Conservation (phyloP, 1,284 basidiomycete genomes). For the Ceratobasidium sp. region DNA sequence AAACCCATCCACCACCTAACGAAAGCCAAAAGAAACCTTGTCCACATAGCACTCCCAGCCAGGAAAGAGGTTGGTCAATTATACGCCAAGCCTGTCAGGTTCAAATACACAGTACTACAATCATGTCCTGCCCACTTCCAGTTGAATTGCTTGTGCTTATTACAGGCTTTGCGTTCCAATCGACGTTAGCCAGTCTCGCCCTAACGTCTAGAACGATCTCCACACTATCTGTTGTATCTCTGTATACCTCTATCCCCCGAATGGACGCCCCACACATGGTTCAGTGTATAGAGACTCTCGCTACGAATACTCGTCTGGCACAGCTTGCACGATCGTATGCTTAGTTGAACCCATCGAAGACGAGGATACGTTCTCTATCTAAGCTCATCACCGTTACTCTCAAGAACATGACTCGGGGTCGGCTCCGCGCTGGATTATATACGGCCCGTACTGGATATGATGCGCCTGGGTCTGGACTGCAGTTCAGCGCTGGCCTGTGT, state of each 20-base stretch:
- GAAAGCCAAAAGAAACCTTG: no score
- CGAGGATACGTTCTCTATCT: no score
- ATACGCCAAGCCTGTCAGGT: no score
- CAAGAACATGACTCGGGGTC: constrained; percentile 15
- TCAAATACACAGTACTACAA: no score
- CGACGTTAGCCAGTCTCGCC: neutral
- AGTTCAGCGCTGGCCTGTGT: constrained; percentile 1
- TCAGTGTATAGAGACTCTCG: constrained; percentile 12
- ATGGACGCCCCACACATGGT: neutral
- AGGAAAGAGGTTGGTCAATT: no score
- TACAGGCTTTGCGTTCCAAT: neutral
- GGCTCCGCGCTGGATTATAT: no score
- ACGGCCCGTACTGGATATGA: no score
- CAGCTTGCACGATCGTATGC: neutral
- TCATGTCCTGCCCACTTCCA: constrained; percentile 7
- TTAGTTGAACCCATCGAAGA: neutral
- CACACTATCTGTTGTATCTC: neutral
- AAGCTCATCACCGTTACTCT: constrained; percentile 14
- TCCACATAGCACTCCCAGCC: no score
- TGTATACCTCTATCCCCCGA: constrained; percentile 22
- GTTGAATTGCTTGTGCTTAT: constrained; percentile 24
- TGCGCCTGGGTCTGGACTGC: no score
- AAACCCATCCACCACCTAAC: no score
- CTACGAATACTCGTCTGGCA: neutral
- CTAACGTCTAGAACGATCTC: neutral